phyloP scores from a whole-genome alignment of 139 green algal genomes.

The Chlorella sp. region DNA sequence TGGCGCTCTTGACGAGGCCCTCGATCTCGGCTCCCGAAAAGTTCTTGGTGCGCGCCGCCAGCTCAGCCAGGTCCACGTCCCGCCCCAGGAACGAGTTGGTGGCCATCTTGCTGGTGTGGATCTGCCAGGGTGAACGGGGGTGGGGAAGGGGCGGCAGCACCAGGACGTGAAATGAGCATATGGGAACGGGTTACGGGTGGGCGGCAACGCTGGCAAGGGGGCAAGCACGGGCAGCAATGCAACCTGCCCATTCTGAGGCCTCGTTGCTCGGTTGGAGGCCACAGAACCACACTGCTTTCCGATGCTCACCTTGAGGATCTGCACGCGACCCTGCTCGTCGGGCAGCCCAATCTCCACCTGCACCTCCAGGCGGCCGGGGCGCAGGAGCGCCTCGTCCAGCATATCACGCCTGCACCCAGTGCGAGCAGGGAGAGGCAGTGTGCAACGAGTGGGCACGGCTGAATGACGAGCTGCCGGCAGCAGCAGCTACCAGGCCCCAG shows the following conservation, averaged over 20 bases:
- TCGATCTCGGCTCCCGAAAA: slow-evolving; percentile 97
- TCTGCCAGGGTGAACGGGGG: slow-evolving; percentile 45
- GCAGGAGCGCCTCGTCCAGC: slow-evolving; percentile 98
- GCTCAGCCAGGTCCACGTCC: slow-evolving; percentile 87
- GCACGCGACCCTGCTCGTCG: slow-evolving; percentile 88
- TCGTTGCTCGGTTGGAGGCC: too few relatives aligned
- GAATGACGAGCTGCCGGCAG: too few relatives aligned
- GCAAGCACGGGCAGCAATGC: too few relatives aligned
- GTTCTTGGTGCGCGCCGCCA: slow-evolving; percentile 92
- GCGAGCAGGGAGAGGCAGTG: background rate
- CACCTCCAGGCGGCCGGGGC: slow-evolving; percentile 94
- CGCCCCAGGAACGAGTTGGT: slow-evolving; percentile 88
- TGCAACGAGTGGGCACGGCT: too few relatives aligned
- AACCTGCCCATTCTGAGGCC: background rate
- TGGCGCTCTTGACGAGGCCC: slow-evolving; percentile 94
- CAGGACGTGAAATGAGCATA: too few relatives aligned
- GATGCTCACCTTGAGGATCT: slow-evolving; percentile 86
- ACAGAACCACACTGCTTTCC: too few relatives aligned
- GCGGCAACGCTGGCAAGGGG: too few relatives aligned
- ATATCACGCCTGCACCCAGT: slow-evolving; percentile 85
- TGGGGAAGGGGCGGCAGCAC: background rate
- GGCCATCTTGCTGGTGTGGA: slow-evolving; percentile 87
- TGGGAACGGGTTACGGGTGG: too few relatives aligned
- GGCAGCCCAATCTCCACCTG: slow-evolving; percentile 98
- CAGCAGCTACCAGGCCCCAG: too few relatives aligned